Base-by-base conservation (phyloP, 2,329 filamentous ascomycete genomes). In the Didymosphaeria variabile region DNA sequence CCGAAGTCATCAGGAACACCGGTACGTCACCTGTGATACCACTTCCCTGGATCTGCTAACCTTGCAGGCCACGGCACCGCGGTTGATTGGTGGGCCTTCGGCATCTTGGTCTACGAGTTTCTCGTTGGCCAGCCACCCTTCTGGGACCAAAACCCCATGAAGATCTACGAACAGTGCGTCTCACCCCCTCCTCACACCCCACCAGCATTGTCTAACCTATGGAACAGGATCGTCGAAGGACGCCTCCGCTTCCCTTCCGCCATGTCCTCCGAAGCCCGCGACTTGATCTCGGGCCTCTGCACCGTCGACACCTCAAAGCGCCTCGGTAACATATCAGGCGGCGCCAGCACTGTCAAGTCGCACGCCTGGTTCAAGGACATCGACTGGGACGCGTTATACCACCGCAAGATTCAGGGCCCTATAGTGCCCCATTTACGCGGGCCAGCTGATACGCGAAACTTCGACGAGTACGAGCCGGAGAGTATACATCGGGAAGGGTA, bases 1-100 rank as follows among this genome's bases (percentile, higher is more conserved):
- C 91, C 5, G 91, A 94, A 80, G 91, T 94, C 45, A 94, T 94
- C 68, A 88, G 92, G 67, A 93, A 92, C 75, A 93, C 92, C 74
- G 91, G 90, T 79, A 71, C 34, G 63, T 54, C 50, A 19, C 49
- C 19, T 49, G 53, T 53, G 42, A 55, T 44, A 55, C 60, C 53
- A 56, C 32, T 17, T 32, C 34, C 38, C 53, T 49, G 47, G 38
- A 50, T 44, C 61, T 38, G 47, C 69, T 77, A 49, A 75, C 65
- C 53, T 42, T 15, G 8, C 78, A 76, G 86, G 87, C 23, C 87
- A 90, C 69, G 87, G 87, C 56, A 84, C 86, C 50, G 91, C 91
- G 15, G 91, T 94, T 38, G 91, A 94, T 81, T 94, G 91, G 91
- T 94, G 92, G 92, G 91, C 92, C 0, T 83, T 95, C 67, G 92